Percentiles rank a stretch among this genome's conserved stretches.
Conservation (phyloP, 768 basidiomycete species). For the Agrocybe praecox region DNA sequence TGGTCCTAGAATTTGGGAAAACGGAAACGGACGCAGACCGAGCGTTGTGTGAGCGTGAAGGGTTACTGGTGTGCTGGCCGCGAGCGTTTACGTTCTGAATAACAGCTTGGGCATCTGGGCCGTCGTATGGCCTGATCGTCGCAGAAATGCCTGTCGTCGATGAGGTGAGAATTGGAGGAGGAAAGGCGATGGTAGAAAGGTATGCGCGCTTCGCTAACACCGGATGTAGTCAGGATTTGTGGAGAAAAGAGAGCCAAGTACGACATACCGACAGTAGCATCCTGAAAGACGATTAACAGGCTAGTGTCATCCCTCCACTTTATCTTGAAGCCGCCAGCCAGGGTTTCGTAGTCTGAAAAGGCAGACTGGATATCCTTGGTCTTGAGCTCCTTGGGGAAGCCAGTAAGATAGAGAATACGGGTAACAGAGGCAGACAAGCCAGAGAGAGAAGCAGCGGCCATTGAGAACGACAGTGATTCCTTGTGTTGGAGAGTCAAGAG, state of each 20-base stretch:
- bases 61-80: conserved; percentile 59
- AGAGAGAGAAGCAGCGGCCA: conserved; percentile 74
- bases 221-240: conserved; percentile 7
- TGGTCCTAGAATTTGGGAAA: conserved; percentile 54
- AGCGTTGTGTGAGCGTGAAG: conserved; percentile 71
- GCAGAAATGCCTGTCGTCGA: conserved; percentile 52
- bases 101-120: conserved; percentile 85
- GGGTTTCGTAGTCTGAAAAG: conserved; percentile 86
- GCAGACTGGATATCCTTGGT: conserved; percentile 94
- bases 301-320: conserved; percentile 99
- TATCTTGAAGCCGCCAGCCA: conserved; percentile 94
- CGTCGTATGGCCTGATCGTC: conserved; percentile 89
- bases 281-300: conserved; percentile 91
- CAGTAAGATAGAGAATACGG: conserved; percentile 89
- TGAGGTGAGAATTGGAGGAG: conserved; percentile 69
- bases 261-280: conserved; percentile 83
- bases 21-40: conserved; percentile 70
- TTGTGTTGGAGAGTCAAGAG: conserved; percentile 22
- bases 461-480: conserved; percentile 35
- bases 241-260: conserved; percentile 7
- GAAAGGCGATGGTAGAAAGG: conserved; percentile 84
- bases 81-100: conserved; percentile 85
- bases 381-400: conserved; percentile 95
- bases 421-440: conserved; percentile 94
- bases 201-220: conserved; percentile 92